Percentiles rank a stretch among this genome's conserved stretches.
phyloP scores from a whole-genome alignment of 768 basidiomycete genomes.

The Amanita thiersii region DNA sequence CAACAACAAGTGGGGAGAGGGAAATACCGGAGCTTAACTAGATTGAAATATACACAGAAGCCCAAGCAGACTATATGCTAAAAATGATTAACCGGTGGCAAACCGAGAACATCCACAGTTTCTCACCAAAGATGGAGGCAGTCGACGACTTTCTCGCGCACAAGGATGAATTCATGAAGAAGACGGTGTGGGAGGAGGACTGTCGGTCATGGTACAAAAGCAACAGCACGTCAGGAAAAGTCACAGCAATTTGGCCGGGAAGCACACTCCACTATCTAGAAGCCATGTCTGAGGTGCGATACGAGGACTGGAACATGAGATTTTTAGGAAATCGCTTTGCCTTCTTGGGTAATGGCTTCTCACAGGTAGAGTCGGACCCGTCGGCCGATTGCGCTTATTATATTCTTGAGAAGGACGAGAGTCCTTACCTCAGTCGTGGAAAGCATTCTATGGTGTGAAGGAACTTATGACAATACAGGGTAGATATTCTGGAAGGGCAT shows the following conservation, averaged over 20 bases:
- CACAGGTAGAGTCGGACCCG: conserved; percentile 22
- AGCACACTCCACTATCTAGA: conserved; percentile 29
- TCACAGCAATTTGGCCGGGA: conserved; percentile 26
- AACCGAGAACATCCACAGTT: conserved; percentile 27
- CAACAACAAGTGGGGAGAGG: not conserved
- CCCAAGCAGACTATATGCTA: conserved; percentile 24
- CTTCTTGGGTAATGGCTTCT: conserved; percentile 26
- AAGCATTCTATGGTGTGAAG: too few relatives aligned
- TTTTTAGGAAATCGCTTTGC: conserved; percentile 26
- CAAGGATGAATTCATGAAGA: conserved; percentile 25
- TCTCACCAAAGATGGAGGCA: conserved; percentile 24
- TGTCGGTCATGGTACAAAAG: conserved; percentile 29
- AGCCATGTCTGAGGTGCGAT: conserved; percentile 22
- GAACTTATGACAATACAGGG: too few relatives aligned
- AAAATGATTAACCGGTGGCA: conserved; percentile 25
- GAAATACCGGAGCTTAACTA: not conserved
- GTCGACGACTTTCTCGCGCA: conserved; percentile 23
- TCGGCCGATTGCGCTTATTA: conserved; percentile 27
- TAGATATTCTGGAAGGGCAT: too few relatives aligned
- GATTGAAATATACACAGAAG: conserved; percentile 16
- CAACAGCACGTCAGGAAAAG: conserved; percentile 21
- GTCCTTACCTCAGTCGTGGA: conserved; percentile 17
- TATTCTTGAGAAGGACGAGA: conserved; percentile 17
- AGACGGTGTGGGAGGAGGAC: conserved; percentile 22
- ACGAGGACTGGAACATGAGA: conserved; percentile 27